Percentiles rank a stretch among this genome's conserved stretches.
Evolutionary conservation across 495 filamentous ascomycete species (phyloP).

Genomic region (Xylaria telfairii): DNA sequence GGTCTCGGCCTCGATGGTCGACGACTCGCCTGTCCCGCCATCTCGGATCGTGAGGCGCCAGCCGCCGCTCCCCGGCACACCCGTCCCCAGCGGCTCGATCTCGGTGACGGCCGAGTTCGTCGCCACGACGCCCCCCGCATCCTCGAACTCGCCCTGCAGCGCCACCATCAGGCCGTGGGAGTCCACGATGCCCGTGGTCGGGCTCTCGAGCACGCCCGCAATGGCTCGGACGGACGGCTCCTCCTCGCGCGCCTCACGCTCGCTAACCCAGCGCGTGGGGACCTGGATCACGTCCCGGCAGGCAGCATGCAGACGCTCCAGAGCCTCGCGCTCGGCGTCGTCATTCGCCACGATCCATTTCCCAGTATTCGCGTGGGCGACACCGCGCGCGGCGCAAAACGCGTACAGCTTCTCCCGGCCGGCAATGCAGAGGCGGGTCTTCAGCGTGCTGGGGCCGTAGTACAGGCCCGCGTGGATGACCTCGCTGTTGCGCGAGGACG

Average conservation of each 20-base stretch:
- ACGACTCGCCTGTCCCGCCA: conserved; percentile 50
- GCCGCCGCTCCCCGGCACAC: conserved; percentile 52
- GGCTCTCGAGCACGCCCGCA: conserved; percentile 78
- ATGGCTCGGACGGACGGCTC: conserved; percentile 80
- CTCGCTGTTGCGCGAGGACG: conserved; percentile 91
- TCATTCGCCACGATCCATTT: conserved; percentile 97
- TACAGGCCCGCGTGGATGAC: conserved; percentile 97
- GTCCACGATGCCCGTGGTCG: conserved; percentile 89
- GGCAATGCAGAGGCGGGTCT: conserved; percentile 80
- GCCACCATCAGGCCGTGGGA: conserved; percentile 83
- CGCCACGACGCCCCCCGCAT: conserved; percentile 75
- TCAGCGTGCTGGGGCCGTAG: conserved; percentile 78
- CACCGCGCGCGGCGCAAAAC: conserved; percentile 68
- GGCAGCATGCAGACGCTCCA: conserved; percentile 70
- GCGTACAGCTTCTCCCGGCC: conserved; percentile 80
- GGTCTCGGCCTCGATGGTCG: conserved; percentile 71
- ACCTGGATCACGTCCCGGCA: conserved; percentile 67
- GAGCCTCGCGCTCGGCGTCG: conserved; percentile 66
- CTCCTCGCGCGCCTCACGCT: conserved; percentile 61
- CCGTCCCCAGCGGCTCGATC: conserved; percentile 59
- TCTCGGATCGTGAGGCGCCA: conserved; percentile 55
- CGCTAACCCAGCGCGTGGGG: conserved; percentile 72
- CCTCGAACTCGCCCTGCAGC: conserved; percentile 75
- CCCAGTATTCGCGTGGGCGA: conserved; percentile 76
- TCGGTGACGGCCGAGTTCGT: conserved; percentile 66